Base-by-base conservation (phyloP, 78 protist genomes). In the Thecamonas trahens region DNA sequence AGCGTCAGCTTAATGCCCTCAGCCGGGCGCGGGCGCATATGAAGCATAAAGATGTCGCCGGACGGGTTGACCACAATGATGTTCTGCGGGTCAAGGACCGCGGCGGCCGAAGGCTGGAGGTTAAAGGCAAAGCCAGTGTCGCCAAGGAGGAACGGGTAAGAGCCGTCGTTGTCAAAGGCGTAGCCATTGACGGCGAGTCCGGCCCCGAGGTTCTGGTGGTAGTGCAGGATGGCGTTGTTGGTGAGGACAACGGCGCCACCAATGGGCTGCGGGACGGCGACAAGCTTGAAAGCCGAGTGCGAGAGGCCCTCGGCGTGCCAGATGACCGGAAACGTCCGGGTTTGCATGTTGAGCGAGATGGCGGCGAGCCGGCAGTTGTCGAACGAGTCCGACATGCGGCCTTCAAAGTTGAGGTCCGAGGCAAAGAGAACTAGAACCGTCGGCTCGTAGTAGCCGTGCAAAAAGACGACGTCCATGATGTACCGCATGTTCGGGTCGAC, bases 361-460 rank as follows among this genome's bases (percentile, higher is more conserved):
- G 82, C 89, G 22, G 83, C 57, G 35, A 77, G 28, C 20, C 31
- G 11, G 39, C 67, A 55, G 29, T 80, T 83, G 11, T 77, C 74
- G 38, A 50, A 71, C 44, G 64, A 62, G 22, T 15, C 26, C 1
- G 74, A 52, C 11, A 77, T 61, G 15, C 83, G 34, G 1, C 67
- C 57, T 0, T 24, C 8, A 18, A 20, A 9, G 2, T 47, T 3
- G 24, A n/a, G 37, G 11, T 32, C 29, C 13, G 39, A 2, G 11
- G 34, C 49, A 2, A 3, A 59, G 14, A 74, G 32, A 47, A 84
- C 47, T 31, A 73, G 42, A 14, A 84, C 47, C 4, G 90, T 84
- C 22, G 90, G 90, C 58, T 84, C 90, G 31, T 67, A 79, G 67
- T 79, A 84, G 13, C 78, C 72, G 39, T 73, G 61, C 31, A 84